Evolutionary conservation across 768 basidiomycete genomes (phyloP).

Genomic region (Collybia sp.): DNA sequence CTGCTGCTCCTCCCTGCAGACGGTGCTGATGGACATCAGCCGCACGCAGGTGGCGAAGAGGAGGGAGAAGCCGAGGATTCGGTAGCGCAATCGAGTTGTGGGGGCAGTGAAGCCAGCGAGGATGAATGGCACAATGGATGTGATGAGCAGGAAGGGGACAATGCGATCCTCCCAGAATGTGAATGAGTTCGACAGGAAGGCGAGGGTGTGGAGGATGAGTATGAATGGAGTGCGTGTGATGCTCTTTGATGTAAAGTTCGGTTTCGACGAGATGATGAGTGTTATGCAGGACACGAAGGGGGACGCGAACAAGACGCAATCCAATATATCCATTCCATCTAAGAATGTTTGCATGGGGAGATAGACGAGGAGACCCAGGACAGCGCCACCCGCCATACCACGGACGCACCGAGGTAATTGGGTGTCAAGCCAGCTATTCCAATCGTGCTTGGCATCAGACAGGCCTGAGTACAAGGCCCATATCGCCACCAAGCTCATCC

Average conservation of each 20-base stretch:
- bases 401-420: conserved; percentile 25
- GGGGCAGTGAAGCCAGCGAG: conserved; percentile 66
- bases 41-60: conserved; percentile 67
- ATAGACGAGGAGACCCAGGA: conserved; percentile 29
- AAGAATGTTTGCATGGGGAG: conserved; percentile 25
- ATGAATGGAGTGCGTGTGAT: conserved; percentile 35
- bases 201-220: conserved; percentile 62
- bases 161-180: conserved; percentile 96
- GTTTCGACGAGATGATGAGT: conserved; percentile 37
- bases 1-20: conserved; percentile 94
- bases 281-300: conserved; percentile 41
- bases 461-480: conserved; percentile 53
- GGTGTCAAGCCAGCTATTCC: conserved; percentile 37
- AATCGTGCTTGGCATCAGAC: conserved; percentile 27
- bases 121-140: conserved; percentile 57
- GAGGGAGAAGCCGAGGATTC: conserved; percentile 69
- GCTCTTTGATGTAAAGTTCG: conserved; percentile 23
- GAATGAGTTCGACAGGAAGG: conserved; percentile 92
- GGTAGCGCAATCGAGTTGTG: conserved; percentile 60
- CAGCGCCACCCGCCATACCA: conserved; percentile 31
- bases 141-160: conserved; percentile 67
- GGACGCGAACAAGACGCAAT: conserved; percentile 45
- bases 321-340: conserved; percentile 45
- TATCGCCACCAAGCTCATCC: conserved; percentile 46
- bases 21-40: conserved; percentile 75